Percentiles rank a stretch among this genome's conserved stretches.
Conservation (phyloP, 2,329 filamentous ascomycete genomes). For the Cordyceps tenuipes region DNA sequence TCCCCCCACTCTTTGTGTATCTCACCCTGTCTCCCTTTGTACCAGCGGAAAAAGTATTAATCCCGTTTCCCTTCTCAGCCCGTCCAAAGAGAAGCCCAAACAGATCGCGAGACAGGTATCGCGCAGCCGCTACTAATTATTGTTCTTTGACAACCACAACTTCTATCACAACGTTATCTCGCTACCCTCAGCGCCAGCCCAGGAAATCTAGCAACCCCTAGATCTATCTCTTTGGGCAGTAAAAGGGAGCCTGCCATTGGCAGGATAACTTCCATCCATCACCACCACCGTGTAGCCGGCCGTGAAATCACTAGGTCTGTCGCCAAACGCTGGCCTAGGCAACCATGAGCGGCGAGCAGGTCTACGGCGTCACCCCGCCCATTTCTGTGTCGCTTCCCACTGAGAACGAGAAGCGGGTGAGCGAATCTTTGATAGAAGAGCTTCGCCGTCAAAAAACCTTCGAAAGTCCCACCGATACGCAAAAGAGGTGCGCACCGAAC, state of each 20-base stretch:
- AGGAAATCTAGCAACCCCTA: not conserved
- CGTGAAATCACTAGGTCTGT: not conserved
- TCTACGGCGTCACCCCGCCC: slow-evolving; percentile 68
- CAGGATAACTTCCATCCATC: not conserved
- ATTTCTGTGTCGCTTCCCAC: slow-evolving; percentile 74
- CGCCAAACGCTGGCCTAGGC: slow-evolving; percentile 1
- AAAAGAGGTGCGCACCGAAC: slow-evolving; percentile 55
- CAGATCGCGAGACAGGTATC: not conserved
- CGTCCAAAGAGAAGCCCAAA: not conserved
- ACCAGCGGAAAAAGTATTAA: slow-evolving; percentile 2
- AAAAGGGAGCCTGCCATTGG: slow-evolving; percentile 6
- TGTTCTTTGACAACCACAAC: slow-evolving; percentile 1
- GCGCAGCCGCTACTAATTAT: not conserved
- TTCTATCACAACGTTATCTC: not conserved
- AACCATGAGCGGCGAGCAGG: slow-evolving; percentile 30
- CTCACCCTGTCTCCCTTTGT: slow-evolving; percentile 3
- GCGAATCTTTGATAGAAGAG: slow-evolving; percentile 73
- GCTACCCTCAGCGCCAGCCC: not conserved
- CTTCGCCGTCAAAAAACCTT: slow-evolving; percentile 87
- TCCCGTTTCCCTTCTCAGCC: not conserved
- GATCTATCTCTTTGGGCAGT: not conserved
- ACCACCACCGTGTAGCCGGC: not conserved
- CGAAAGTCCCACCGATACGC: slow-evolving; percentile 72
- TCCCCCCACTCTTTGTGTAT: not conserved
- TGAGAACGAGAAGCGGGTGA: slow-evolving; percentile 65